Conservation (phyloP, 495 filamentous ascomycete species). For the Penicillium dipodomyicola region DNA sequence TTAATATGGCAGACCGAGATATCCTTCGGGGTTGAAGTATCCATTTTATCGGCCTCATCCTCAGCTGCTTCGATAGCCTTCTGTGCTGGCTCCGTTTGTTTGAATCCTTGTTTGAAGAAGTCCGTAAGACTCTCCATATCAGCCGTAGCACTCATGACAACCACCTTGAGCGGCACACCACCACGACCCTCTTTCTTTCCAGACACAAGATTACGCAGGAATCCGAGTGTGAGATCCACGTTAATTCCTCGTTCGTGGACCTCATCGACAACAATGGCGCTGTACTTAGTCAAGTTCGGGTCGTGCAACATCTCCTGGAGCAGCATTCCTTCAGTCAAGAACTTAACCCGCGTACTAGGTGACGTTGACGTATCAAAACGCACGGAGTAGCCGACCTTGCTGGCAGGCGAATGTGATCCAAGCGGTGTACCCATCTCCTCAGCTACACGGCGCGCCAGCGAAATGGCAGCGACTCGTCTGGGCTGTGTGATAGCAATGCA, state of each 20-base stretch:
- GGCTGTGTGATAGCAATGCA: conserved; percentile 96
- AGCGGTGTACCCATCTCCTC: conserved; percentile 86
- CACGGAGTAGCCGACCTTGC: conserved; percentile 87
- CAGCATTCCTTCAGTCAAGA: conserved; percentile 94
- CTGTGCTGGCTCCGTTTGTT: conserved; percentile 12
- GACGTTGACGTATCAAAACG: conserved; percentile 84
- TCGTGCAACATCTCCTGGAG: conserved; percentile 91
- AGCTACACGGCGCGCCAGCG: conserved; percentile 83
- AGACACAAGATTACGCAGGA: conserved; percentile 70
- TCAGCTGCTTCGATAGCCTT: conserved; percentile 12
- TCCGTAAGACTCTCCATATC: conserved; percentile 72
- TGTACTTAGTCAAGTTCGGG: conserved; percentile 78
- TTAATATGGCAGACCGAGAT: conserved; percentile 70
- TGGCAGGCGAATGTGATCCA: conserved; percentile 59
- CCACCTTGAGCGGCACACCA: conserved; percentile 75
- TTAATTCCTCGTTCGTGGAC: conserved; percentile 97
- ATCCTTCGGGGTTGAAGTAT: conserved; percentile 15
- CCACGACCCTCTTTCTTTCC: conserved; percentile 58
- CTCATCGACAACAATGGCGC: conserved; percentile 89
- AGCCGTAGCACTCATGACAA: conserved; percentile 96
- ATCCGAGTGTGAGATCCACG: conserved; percentile 85
- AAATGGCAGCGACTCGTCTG: conserved; percentile 90
- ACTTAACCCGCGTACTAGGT: conserved; percentile 80
- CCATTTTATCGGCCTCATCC: conserved; percentile 12
- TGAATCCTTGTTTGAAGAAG: conserved; percentile 64